Evolutionary conservation across 495 filamentous ascomycete species (phyloP), one percentile per base, ranked within the genome.

Genomic region (Darksidea phi): DNA sequence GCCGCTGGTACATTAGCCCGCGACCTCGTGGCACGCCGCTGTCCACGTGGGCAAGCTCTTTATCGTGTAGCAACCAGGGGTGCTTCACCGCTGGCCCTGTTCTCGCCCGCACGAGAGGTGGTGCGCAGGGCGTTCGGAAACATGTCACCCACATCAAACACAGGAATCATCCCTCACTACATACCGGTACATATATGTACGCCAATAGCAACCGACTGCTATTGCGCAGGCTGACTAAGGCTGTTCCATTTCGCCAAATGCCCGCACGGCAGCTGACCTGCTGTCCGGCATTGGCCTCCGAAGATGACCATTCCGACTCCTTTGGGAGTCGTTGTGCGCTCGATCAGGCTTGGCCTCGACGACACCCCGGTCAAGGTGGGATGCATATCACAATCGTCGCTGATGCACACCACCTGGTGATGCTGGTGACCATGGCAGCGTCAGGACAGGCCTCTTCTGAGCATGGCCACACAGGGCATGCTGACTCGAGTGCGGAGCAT

Each of bases 361-460:
- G 45, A 2, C 6, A 60, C 13, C 57, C 57, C 25, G 48, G 57
- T 20, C 10, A 6, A 4, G 4, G 4, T 4, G 28, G 20, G 12
- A 2, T 28, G 36, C 34, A 52, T 52, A 34, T 45, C 23, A 36
- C 55, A 38, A 50, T 24, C 18, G 7, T 46, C 37, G 38, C 13
- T 24, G 50, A 54, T 54, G 58, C 50, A 61, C 41, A 45, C 58
- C 54, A 21, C 50, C 58, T 61, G 38, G 49, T 20, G 50, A 54
- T 54, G 50, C 49, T 54, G 37, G 37, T 24, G 32, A 4, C 24
- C 21, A 25, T 32, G 28, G 4, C 28, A 32, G 28, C 10, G 10
- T 32, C 28, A 32, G 28, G 28, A 32, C 28, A 32, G 28, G 28
- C 28, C 28, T 32, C n/a, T n/a, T n/a, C n/a, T n/a, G 50, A 54